phyloP scores from a whole-genome alignment of 306 rosid species.

The Dryas drummondii region DNA sequence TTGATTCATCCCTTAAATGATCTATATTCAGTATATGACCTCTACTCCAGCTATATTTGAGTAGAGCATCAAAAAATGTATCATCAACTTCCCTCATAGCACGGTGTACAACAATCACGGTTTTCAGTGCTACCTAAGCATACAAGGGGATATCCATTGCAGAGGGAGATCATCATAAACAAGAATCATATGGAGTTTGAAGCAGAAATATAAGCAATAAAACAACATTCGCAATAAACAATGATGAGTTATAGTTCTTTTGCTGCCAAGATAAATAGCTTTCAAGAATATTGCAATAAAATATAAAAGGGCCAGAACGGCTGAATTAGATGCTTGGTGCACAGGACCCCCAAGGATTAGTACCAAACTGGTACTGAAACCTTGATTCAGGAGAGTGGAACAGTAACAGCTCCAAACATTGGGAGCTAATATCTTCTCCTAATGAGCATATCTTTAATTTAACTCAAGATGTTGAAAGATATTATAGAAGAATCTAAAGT shows the following conservation, averaged over 20 bases:
- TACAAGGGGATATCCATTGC: neutral
- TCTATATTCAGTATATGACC: slow-evolving; percentile 18
- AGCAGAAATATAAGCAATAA: neutral
- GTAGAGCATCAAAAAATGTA: slow-evolving; percentile 6
- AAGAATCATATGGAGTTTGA: neutral
- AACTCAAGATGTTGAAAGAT: no score
- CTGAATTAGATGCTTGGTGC: neutral
- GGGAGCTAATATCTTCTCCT: no score
- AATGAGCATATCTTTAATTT: no score
- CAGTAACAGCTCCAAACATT: no score
- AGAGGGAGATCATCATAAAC: neutral
- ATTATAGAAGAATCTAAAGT: no score
- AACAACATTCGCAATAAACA: neutral
- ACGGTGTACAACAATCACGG: slow-evolving; percentile 17
- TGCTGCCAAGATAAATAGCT: neutral
- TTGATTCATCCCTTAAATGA: slow-evolving; percentile 22
- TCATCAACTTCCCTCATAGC: slow-evolving; percentile 24
- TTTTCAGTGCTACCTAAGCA: slow-evolving; percentile 27
- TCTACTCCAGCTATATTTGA: slow-evolving; percentile 22
- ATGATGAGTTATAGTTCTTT: neutral
- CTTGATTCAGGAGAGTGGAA: no score
- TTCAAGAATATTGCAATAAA: neutral
- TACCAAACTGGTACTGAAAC: neutral
- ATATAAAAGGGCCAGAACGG: neutral
- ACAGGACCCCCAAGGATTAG: neutral